A percentile compares a stretch with the other conserved stretches of the same genome.
phyloP scores from a whole-genome alignment of 371 early-diverging fungal species.

The Mucor circinelloides region DNA sequence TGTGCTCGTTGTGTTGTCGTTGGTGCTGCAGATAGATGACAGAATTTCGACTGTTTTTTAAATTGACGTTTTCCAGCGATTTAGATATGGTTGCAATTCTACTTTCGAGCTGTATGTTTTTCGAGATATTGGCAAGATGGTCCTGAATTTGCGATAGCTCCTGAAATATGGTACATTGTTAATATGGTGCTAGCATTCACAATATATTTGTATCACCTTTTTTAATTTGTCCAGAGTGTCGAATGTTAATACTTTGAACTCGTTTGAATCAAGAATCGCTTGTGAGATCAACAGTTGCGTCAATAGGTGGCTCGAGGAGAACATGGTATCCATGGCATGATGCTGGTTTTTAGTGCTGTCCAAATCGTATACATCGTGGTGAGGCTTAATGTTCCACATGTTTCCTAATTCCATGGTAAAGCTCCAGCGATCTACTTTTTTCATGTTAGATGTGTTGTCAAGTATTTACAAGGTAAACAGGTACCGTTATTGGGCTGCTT shows the following conservation, averaged over 20 bases:
- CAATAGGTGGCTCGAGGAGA: slow-evolving; percentile 34
- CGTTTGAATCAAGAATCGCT: slow-evolving; percentile 62
- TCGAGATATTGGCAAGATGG: slow-evolving; percentile 11
- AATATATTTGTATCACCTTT: slow-evolving; percentile 38
- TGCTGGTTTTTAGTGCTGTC: slow-evolving; percentile 16
- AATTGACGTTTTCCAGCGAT: slow-evolving; percentile 44
- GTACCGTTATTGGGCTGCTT: slow-evolving; percentile 16
- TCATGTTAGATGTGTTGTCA: not conserved
- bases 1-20: slow-evolving; percentile 50
- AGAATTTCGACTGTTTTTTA: slow-evolving; percentile 30
- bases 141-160: slow-evolving; percentile 23
- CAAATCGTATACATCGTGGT: not conserved
- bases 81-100: slow-evolving; percentile 39
- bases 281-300: slow-evolving; percentile 62
- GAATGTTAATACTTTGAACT: slow-evolving; percentile 53
- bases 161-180: slow-evolving; percentile 6
- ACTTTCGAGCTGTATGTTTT: slow-evolving; percentile 28
- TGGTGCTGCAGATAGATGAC: slow-evolving; percentile 17
- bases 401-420: slow-evolving; percentile 30
- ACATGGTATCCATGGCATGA: slow-evolving; percentile 11
- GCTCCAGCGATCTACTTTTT: slow-evolving; percentile 23
- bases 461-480: not conserved
- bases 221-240: slow-evolving; percentile 57
- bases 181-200: not conserved
- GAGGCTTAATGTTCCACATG: slow-evolving; percentile 37